A percentile compares a stretch with the other conserved stretches of the same genome.
Evolutionary conservation across 129 eudicot genomes (phyloP).

Genomic region (Flaveria robusta): DNA sequence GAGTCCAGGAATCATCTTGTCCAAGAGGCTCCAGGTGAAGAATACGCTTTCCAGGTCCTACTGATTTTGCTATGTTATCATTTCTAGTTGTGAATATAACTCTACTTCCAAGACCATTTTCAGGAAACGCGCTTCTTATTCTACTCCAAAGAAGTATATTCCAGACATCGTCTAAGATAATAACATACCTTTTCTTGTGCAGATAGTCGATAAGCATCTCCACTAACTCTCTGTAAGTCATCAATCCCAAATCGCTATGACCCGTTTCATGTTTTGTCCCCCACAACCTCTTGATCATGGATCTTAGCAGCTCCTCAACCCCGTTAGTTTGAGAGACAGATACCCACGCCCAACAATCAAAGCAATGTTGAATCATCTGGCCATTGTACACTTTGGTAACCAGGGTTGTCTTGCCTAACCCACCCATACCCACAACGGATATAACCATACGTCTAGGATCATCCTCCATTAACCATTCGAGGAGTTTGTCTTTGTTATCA

Average conservation of each 20-base stretch:
- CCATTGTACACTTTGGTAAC: constrained; percentile 46
- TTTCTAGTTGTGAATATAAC: constrained; percentile 66
- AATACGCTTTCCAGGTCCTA: constrained; percentile 55
- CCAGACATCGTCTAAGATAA: constrained; percentile 71
- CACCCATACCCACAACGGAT: constrained; percentile 78
- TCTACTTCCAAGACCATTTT: constrained; percentile 51
- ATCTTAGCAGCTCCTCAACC: constrained; percentile 44
- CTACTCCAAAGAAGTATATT: constrained; percentile 49
- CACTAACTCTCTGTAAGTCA: constrained; percentile 50
- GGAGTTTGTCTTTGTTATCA: constrained; percentile 30
- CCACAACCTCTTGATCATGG: constrained; percentile 55
- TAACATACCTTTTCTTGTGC: constrained; percentile 53
- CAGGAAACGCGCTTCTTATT: constrained; percentile 62
- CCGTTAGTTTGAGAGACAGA: constrained; percentile 50
- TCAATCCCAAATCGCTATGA: constrained; percentile 45
- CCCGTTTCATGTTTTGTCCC: constrained; percentile 30
- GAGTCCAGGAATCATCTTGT: constrained; percentile 60
- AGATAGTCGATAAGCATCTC: constrained; percentile 50
- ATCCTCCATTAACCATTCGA: constrained; percentile 44
- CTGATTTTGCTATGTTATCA: constrained; percentile 48
- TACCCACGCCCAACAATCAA: constrained; percentile 73
- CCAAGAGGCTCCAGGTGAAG: constrained; percentile 52
- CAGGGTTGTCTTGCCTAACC: constrained; percentile 68
- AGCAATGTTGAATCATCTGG: constrained; percentile 39
- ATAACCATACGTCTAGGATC: constrained; percentile 48